phyloP scores from a whole-genome alignment of 768 basidiomycete genomes.

The Phaeotremella fagi region DNA sequence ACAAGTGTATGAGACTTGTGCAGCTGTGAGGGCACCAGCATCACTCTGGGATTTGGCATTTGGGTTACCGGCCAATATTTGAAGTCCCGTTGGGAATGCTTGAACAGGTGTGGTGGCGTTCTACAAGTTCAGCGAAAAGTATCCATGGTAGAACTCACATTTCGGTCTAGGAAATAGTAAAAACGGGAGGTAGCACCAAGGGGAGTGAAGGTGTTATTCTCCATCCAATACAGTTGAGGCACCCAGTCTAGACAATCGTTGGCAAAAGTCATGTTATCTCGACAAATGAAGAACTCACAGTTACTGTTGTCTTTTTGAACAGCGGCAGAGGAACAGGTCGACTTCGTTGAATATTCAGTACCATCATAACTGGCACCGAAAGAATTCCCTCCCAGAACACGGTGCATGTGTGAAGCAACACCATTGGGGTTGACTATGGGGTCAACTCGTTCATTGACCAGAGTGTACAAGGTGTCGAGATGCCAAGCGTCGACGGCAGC shows the following conservation, averaged over 20 bases:
- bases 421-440: conserved; percentile 38
- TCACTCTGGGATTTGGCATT: conserved; percentile 21
- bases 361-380: conserved; percentile 40
- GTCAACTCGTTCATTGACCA: conserved; percentile 40
- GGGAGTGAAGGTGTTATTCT: conserved; percentile 13
- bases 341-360: conserved; percentile 15
- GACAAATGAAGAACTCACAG: conserved; percentile 13
- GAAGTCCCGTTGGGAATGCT: conserved; percentile 43
- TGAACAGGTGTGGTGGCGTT: conserved; percentile 9
- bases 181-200: conserved; percentile 18
- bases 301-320: conserved; percentile 42
- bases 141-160: conserved; percentile 13
- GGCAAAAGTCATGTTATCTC: conserved; percentile 20
- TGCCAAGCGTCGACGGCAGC: conserved; percentile 15
- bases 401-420: conserved; percentile 37
- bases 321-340: conserved; percentile 29
- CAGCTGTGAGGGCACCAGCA: not conserved
- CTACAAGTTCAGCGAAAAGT: not conserved
- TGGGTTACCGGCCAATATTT: conserved; percentile 41
- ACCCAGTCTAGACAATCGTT: conserved; percentile 22
- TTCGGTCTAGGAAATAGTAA: conserved; percentile 43
- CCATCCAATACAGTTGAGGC: conserved; percentile 22
- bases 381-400: conserved; percentile 34
- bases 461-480: conserved; percentile 21
- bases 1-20: conserved; percentile 16